phyloP scores from a whole-genome alignment of 2,329 filamentous ascomycete species.

The Seiridium unicorne region DNA sequence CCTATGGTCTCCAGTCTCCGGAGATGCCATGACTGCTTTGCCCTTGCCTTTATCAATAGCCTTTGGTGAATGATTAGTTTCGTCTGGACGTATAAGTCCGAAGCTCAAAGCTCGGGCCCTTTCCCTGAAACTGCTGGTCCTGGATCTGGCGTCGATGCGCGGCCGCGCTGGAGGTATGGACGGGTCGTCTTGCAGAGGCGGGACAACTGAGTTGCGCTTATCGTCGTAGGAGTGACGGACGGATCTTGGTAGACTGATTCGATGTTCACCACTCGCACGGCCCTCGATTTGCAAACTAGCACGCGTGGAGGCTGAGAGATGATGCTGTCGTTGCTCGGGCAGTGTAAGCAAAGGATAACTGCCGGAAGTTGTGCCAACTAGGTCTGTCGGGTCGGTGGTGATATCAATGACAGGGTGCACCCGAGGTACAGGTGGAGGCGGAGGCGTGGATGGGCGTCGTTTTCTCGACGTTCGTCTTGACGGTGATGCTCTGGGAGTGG shows the following conservation, averaged over 20 bases:
- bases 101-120: constrained; percentile 26
- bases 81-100: constrained; percentile 22
- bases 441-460: constrained; percentile 53
- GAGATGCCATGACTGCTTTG: constrained; percentile 42
- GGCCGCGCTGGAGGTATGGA: constrained; percentile 20
- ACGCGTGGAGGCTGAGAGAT: constrained; percentile 40
- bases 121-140: constrained; percentile 20
- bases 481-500: constrained; percentile 43
- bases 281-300: constrained; percentile 52
- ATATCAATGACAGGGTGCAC: constrained; percentile 41
- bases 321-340: constrained; percentile 46
- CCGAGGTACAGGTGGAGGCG: constrained; percentile 50
- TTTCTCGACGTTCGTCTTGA: constrained; percentile 19
- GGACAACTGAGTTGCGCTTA: constrained; percentile 35
- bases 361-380: constrained; percentile 36
- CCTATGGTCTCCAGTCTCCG: constrained; percentile 30
- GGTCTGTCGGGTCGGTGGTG: constrained; percentile 33
- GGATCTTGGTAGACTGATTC: constrained; percentile 53
- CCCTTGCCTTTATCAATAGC: constrained; percentile 50
- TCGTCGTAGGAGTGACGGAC: constrained; percentile 54
- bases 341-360: constrained; percentile 52
- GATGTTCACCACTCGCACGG: constrained; percentile 41
- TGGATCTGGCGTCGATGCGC: constrained; percentile 15
- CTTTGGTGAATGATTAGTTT: constrained; percentile 16
- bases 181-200: constrained; percentile 17